Evolutionary conservation across 2,329 filamentous ascomycete genomes (phyloP).

Genomic region (Sporothrix pseudoabietina): DNA sequence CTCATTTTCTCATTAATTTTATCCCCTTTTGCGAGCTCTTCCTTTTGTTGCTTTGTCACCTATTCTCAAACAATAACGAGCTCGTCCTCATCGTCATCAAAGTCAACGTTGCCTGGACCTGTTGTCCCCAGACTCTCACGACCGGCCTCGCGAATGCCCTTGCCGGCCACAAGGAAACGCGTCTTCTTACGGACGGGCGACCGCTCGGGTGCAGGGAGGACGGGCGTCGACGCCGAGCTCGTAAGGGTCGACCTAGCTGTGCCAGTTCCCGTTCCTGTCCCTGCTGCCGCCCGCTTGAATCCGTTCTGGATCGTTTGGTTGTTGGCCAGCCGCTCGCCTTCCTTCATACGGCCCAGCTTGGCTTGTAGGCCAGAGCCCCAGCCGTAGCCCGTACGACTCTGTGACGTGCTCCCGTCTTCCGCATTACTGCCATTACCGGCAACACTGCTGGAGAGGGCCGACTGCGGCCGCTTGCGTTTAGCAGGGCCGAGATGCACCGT

Average conservation of each 20-base stretch:
- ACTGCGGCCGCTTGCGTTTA: conserved; percentile 63
- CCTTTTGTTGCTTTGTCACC: not conserved
- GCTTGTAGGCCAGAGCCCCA: conserved; percentile 60
- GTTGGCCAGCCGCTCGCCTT: conserved; percentile 49
- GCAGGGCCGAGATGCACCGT: conserved; percentile 60
- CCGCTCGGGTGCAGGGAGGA: conserved; percentile 37
- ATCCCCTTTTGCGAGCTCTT: not conserved
- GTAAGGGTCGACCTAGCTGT: conserved; percentile 24
- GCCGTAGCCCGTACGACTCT: conserved; percentile 46
- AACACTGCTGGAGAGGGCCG: conserved; percentile 41
- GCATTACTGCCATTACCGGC: conserved; percentile 37
- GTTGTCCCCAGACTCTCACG: conserved; percentile 67
- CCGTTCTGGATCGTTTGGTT: conserved; percentile 29
- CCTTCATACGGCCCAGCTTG: conserved; percentile 64
- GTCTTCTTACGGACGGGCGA: conserved; percentile 70
- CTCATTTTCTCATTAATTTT: conserved; percentile 22
- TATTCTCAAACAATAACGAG: conserved; percentile 48
- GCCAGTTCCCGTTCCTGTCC: not conserved
- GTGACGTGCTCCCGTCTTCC: conserved; percentile 32
- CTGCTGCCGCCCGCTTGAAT: conserved; percentile 18
- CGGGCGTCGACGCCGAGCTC: conserved; percentile 27
- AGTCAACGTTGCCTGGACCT: conserved; percentile 28
- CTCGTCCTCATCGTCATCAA: conserved; percentile 55
- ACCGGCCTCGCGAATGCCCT: conserved; percentile 75
- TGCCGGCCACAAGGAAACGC: conserved; percentile 74